Evolutionary conservation across 1,284 basidiomycete genomes (phyloP), one percentile per base, ranked within the genome.

Genomic region (Porodaedalea pini): DNA sequence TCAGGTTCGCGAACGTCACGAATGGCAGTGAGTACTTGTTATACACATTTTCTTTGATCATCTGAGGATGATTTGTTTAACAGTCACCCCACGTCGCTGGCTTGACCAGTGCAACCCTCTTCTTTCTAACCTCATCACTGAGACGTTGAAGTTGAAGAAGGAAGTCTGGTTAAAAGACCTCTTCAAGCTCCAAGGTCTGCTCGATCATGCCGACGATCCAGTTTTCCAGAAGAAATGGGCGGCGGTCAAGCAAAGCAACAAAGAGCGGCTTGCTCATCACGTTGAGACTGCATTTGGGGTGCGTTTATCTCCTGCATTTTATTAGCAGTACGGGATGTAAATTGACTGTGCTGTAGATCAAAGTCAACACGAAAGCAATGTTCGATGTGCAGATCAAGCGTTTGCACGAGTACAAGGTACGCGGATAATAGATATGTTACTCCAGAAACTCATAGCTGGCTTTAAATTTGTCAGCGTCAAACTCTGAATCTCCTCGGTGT

Each of bases 381-480:
- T 96, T 94, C 67, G 92, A 94, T 67, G 88, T 94, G 15, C 94
- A 96, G 72, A 90, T 94, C 68, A 96, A 95, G 84, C 83, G 90
- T 65, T 71, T 93, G 64, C 88, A 92, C 57, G 89, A 94, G 76
- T 95, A 95, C 71, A 96, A 95, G 81, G 84, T 85, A 58, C n/a
- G n/a, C n/a, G n/a, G n/a, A 43, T 60, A 32, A 32, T 64, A 21
- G 19, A 40, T 6, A 11, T 5, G 56, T 55, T 29, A 2, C 32
- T 39, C 27, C 19, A 25, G 29, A 15, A 29, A 10, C 6, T 19
- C 45, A 15, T 56, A 31, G 40, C 54, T 10, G 40, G 31, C 29
- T 23, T 58, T 6, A 44, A 50, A 59, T 58, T 47, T 25, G 13
- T 43, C 65, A 89, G 83, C 86, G 90, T 62, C 91, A 94, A 79